Evolutionary conservation across 352 stramenopile species (phyloP), one percentile per base, ranked within the genome.

Genomic region (Pseudoperonospora humuli): DNA sequence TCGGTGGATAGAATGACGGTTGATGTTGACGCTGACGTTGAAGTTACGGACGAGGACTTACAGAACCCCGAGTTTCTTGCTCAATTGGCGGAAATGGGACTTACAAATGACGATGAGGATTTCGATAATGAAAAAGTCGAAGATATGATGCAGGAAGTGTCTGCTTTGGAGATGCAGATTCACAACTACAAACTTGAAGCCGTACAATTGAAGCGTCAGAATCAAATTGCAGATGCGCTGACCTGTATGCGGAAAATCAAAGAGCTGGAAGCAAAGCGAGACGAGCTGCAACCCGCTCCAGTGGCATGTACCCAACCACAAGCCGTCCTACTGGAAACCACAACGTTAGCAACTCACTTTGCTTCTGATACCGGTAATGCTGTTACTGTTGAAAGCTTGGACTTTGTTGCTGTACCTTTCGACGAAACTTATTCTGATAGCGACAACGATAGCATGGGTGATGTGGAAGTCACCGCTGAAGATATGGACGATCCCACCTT

Each of bases 31-130:
- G 21, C 58, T 14, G 48, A 69, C 17, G 54, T 86, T 9, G 64
- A 88, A 45, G 73, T 88, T 24, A 88, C 78, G 13, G 78, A 88
- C 13, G 74, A 85, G 27, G 78, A 91, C 31, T 84, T 91, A 74
- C 35, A 72, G 20, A 61, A 91, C 31, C 78, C 78, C 2, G 71
- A 77, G 23, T 86, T 71, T 52, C 50, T 86, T 20, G 60, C 75
- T 13, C 70, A 88, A 46, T 46, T 91, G 9, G 62, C 60, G 11
- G 46, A 43, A 11, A 61, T 87, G 39, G 71, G 76, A 7, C 49
- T 82, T 24, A 50, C 49, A 6, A 43, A 54, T 2, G 21, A 67
- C 37, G n/a, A 21, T 11, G 28, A 14, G 7, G 28, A 26, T 3
- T 27, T 14, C 25, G 28, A 5, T 32, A 25, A 20, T 32, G 13